Percentiles rank a stretch among this genome's conserved stretches.
Evolutionary conservation across 2,329 filamentous ascomycete species (phyloP).

Genomic region (Diaporthe longicolla): DNA sequence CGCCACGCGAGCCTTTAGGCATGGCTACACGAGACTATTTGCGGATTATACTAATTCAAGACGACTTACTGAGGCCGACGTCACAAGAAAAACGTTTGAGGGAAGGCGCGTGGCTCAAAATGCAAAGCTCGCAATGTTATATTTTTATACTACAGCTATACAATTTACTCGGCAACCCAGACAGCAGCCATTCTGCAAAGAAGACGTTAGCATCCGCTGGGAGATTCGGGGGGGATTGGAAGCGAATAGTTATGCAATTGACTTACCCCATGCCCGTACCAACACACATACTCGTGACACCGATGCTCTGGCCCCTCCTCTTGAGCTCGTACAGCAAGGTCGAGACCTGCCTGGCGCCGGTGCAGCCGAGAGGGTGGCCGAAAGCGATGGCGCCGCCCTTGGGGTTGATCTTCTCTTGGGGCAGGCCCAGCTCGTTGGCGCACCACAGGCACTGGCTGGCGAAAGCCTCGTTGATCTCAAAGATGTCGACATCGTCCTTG

Average conservation of each 20-base stretch:
- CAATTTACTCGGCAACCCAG: slow-evolving; percentile 88
- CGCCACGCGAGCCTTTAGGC: not conserved
- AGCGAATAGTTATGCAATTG: not conserved
- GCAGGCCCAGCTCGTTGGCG: slow-evolving; percentile 87
- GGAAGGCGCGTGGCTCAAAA: not conserved
- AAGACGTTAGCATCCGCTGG: not conserved
- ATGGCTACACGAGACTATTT: not conserved
- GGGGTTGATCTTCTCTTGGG: slow-evolving; percentile 91
- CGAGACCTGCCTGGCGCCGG: slow-evolving; percentile 92
- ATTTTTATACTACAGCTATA: slow-evolving; percentile 21
- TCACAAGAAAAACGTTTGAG: not conserved
- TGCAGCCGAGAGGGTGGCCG: slow-evolving; percentile 94
- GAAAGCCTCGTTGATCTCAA: slow-evolving; percentile 99
- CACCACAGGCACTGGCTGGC: slow-evolving; percentile 96
- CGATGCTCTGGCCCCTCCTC: slow-evolving; percentile 86
- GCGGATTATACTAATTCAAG: too few relatives aligned
- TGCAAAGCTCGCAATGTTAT: slow-evolving; percentile 5
- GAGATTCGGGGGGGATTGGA: not conserved
- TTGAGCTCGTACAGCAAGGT: slow-evolving; percentile 92
- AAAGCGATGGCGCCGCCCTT: slow-evolving; percentile 98
- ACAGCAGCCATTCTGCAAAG: slow-evolving; percentile 82
- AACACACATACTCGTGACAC: slow-evolving; percentile 95
- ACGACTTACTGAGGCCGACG: too few relatives aligned
- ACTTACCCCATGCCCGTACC: slow-evolving; percentile 89
- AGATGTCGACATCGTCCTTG: slow-evolving; percentile 95